phyloP scores from a whole-genome alignment of 2,329 filamentous ascomycete genomes.

The Byssothecium circinans region DNA sequence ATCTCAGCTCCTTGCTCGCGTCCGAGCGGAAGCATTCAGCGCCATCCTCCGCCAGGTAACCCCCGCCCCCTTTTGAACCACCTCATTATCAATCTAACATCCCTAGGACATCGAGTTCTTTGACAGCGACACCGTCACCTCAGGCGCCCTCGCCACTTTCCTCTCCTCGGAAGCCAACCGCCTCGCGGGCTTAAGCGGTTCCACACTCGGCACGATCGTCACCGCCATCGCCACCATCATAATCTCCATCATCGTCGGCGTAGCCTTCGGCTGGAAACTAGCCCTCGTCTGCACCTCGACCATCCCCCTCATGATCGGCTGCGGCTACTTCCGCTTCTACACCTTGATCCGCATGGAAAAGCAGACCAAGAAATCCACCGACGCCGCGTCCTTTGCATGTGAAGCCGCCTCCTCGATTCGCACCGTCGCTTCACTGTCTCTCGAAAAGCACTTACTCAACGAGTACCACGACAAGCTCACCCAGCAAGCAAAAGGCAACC shows the following conservation, averaged over 20 bases:
- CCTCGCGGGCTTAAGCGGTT: conserved; percentile 84
- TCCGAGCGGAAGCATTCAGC: conserved; percentile 80
- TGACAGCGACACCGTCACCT: conserved; percentile 85
- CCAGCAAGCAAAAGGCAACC: conserved; percentile 67
- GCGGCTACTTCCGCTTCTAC: conserved; percentile 86
- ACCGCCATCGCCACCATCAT: conserved; percentile 78
- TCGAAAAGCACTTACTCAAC: conserved; percentile 76
- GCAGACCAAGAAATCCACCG: conserved; percentile 76
- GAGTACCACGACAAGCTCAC: conserved; percentile 73
- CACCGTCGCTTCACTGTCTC: conserved; percentile 89
- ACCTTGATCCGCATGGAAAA: conserved; percentile 79
- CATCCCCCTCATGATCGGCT: conserved; percentile 75
- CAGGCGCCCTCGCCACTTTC: conserved; percentile 76
- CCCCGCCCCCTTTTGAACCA: conserved; percentile 36
- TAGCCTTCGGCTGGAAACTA: conserved; percentile 83
- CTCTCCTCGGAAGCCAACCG: conserved; percentile 78
- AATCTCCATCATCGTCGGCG: conserved; percentile 67
- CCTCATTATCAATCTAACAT: conserved; percentile 40
- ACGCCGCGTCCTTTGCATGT: conserved; percentile 85
- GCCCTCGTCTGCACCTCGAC: conserved; percentile 79
- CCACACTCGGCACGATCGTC: conserved; percentile 83
- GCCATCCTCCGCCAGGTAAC: conserved; percentile 69
- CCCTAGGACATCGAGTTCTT: conserved; percentile 79
- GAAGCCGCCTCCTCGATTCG: conserved; percentile 93
- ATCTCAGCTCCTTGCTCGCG: conserved; percentile 71